phyloP scores from a whole-genome alignment of 257 asterid species.

The Orobanche coerulescens region DNA sequence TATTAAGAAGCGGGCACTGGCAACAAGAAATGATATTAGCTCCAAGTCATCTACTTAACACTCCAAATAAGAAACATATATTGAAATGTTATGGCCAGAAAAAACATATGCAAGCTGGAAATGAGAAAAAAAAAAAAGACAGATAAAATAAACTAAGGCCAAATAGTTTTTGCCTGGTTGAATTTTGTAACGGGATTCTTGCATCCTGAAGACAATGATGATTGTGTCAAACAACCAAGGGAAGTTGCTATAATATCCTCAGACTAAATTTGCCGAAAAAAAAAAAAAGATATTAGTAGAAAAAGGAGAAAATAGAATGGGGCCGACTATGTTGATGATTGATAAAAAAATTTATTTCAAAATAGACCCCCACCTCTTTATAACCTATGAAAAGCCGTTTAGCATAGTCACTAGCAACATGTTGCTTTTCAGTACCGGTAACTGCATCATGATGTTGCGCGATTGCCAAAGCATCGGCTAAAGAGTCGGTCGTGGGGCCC shows the following conservation, averaged over 20 bases:
- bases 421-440: conserved; percentile 88
- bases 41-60: conserved; percentile 4
- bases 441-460: conserved; percentile 99
- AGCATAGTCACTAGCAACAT: conserved; percentile 93
- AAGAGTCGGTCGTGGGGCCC: conserved; percentile 65
- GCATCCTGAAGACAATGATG: conserved; percentile 40
- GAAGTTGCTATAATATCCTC: conserved; percentile 67
- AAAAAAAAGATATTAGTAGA: conserved; percentile 10
- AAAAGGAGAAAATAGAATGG: not conserved
- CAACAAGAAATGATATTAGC: conserved; percentile 22
- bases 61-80: conserved; percentile 7
- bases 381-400: conserved; percentile 86
- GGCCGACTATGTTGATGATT: not conserved
- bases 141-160: conserved; percentile 1
- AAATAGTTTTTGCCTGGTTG: conserved; percentile 46
- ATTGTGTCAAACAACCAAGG: conserved; percentile 61
- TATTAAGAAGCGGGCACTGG: conserved; percentile 87
- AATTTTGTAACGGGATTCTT: conserved; percentile 42
- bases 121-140: not conserved
- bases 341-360: not conserved
- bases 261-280: conserved; percentile 39
- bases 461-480: conserved; percentile 79
- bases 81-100: not conserved
- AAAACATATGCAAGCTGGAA: conserved; percentile 7
- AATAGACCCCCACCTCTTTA: conserved; percentile 49